Base-by-base conservation (phyloP, 2,329 filamentous ascomycete species). In the Leptographium wingfieldii region DNA sequence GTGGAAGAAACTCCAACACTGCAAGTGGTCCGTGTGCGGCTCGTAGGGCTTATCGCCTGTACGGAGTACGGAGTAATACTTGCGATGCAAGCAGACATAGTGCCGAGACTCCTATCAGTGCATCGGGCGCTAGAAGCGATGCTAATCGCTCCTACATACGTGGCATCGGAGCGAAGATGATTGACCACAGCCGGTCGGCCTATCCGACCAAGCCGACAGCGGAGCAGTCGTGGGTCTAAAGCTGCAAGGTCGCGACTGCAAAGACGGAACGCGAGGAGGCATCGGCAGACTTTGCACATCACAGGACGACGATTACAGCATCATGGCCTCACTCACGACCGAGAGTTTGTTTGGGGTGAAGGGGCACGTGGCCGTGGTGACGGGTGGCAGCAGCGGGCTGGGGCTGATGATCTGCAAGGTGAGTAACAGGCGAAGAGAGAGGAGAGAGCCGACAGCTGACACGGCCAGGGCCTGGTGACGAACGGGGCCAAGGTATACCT, bases 401-500 rank as follows among this genome's bases (percentile, higher is more conserved):
- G 70, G 70, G 2, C 64, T 71, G 11, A 71, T 72, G 70, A 67
- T 67, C 7, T 58, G 58, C 61, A 61, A 61, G 60, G 63, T 62
- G 22, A 1, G 51, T 51, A 2, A 16, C 7, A 38, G 2, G n/a
- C 19, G 22, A 7, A 33, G 29, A 5, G 33, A 55, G 67, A 67
- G 11, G 22, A 16, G 16, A 16, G 6, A 12, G 1, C 3, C 4
- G 35, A 40, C 16, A 38, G 29, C 52, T 46, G 54, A 5, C 65
- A 2, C 1, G 2, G 1, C 69, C 75, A 71, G 55, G 67, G 69
- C 29, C 67, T 71, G 12, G 81, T 87, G 0, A 73, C 76, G 61
- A 88, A 87, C 69, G 84, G 85, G 62, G 81, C 80, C 61, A 86
- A 80, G 63, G 86, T 89, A 6, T 89, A 88, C 74, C 85, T 90